Percentiles rank a stretch among this genome's conserved stretches.
phyloP scores from a whole-genome alignment of 495 filamentous ascomycete genomes.

The Xylaria curta region DNA sequence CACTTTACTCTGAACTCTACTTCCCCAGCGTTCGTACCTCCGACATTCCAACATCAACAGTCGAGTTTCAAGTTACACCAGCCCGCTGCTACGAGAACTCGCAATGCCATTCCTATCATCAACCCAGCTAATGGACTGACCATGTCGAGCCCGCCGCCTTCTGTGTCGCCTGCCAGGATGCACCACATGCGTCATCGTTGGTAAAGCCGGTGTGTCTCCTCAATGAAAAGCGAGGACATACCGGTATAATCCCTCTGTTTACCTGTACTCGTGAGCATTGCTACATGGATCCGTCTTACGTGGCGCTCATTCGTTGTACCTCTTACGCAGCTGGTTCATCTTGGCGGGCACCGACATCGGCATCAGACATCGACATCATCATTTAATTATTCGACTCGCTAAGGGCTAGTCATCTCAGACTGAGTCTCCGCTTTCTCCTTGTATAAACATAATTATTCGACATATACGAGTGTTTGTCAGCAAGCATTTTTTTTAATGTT shows the following conservation, averaged over 20 bases:
- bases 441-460: slow-evolving; percentile 46
- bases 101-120: slow-evolving; percentile 98
- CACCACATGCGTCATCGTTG: slow-evolving; percentile 64
- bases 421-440: slow-evolving; percentile 40
- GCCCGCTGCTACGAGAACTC: slow-evolving; percentile 81
- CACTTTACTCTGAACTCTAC: slow-evolving; percentile 80
- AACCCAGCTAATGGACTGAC: slow-evolving; percentile 91
- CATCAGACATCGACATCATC: slow-evolving; percentile 42
- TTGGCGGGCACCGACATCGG: slow-evolving; percentile 42
- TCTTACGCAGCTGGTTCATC: slow-evolving; percentile 38
- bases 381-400: slow-evolving; percentile 35
- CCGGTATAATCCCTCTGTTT: slow-evolving; percentile 33
- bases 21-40: slow-evolving; percentile 72
- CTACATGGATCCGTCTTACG: slow-evolving; percentile 36
- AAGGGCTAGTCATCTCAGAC: slow-evolving; percentile 30
- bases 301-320: slow-evolving; percentile 38
- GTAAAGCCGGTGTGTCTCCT: slow-evolving; percentile 50
- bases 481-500: slow-evolving; percentile 26
- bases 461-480: slow-evolving; percentile 42
- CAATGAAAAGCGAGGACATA: slow-evolving; percentile 34
- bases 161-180: slow-evolving; percentile 86
- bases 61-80: slow-evolving; percentile 80
- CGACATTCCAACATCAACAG: slow-evolving; percentile 55
- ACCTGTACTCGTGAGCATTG: slow-evolving; percentile 40
- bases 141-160: slow-evolving; percentile 88